These are phyloP conservation scores for Gaertneriomyces semiglobifer DNA, from an alignment of 192 early-diverging fungal species.

Conservation along the genomic window DNA sequence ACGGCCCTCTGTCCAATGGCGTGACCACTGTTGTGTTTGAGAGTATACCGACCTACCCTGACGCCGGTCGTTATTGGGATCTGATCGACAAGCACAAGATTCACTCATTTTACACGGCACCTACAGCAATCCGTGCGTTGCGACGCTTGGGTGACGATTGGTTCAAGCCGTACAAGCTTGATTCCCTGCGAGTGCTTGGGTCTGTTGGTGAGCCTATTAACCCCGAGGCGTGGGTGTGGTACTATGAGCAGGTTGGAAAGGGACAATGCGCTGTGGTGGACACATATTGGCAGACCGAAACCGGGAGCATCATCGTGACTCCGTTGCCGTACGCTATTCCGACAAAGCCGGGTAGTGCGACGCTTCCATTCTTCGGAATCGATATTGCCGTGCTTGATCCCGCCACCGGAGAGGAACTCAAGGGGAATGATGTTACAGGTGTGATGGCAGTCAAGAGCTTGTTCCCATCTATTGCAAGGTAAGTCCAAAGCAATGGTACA, in stretches of 20 bases:
- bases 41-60: constrained; percentile 90
- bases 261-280: constrained; percentile 89
- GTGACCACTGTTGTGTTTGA: constrained; percentile 93
- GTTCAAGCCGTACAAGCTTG: constrained; percentile 75
- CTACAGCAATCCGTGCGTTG: constrained; percentile 95
- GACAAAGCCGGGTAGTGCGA: constrained; percentile 94
- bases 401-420: constrained; percentile 74
- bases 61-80: constrained; percentile 54
- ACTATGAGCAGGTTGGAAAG: constrained; percentile 85
- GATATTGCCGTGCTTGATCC: constrained; percentile 84
- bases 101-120: constrained; percentile 97
- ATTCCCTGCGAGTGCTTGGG: constrained; percentile 83
- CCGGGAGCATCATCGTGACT: constrained; percentile 87
- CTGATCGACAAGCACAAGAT: constrained; percentile 85
- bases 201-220: constrained; percentile 98
- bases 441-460: constrained; percentile 82
- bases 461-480: constrained; percentile 88
- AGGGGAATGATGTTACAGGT: constrained; percentile 84
- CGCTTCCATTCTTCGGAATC: constrained; percentile 95
- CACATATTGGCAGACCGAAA: constrained; percentile 84
- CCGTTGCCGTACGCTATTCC: constrained; percentile 85
- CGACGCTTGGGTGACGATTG: constrained; percentile 77
- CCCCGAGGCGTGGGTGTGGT: constrained; percentile 97
- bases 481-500: no score
- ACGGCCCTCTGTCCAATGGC: constrained; percentile 84